Base-by-base conservation (phyloP, 2,329 filamentous ascomycete species). In the Ophidiomyces ophidiicola region DNA sequence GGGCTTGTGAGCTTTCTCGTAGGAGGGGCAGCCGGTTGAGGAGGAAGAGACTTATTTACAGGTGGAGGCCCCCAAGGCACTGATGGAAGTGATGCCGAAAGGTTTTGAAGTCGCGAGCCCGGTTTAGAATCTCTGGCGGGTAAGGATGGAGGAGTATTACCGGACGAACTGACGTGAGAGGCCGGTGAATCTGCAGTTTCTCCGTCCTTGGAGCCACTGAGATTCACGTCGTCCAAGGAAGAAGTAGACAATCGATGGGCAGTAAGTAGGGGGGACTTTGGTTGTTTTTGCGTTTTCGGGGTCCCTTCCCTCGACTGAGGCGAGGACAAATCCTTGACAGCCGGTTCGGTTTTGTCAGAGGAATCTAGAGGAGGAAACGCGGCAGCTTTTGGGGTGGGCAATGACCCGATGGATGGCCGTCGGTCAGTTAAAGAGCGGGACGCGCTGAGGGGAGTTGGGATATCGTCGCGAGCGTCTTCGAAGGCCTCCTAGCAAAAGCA, bases 1-100 rank as follows among this genome's bases (percentile, higher is more conserved):
- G 82, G 84, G 49, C 83, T 84, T 6, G 83, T 87, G 40, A 92
- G 72, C 58, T 90, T 93, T 53, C 85, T 71, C 48, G 65, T 52
- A 12, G 63, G 56, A 28, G 62, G 57, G 18, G 53, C 47, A 12
- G 62, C 57, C 31, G 64, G 57, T 17, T 59, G 57, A 26, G 61
- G 56, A 39, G 61, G 43, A 26, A 54, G 46, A 32, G 54, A 52
- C 44, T 59, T 57, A 48, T 58, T 59, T 28, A 53, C 48, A 14
- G 72, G 66, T 29, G 74, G 64, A 26, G 78, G 73, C 12, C 74
- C 77, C 79, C 80, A 84, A 43, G 79, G 77, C 61, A 84, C 74
- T 21, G 82, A 70, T 24, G 82, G 80, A 36, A 90, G 69, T 32
- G 72, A 76, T 40, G 74, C 79, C 26, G 82, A 78, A 38, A 90